These are phyloP conservation scores for Ganoderma lingzhi DNA, from an alignment of 1,284 basidiomycete genomes.

Conservation along the genomic window DNA sequence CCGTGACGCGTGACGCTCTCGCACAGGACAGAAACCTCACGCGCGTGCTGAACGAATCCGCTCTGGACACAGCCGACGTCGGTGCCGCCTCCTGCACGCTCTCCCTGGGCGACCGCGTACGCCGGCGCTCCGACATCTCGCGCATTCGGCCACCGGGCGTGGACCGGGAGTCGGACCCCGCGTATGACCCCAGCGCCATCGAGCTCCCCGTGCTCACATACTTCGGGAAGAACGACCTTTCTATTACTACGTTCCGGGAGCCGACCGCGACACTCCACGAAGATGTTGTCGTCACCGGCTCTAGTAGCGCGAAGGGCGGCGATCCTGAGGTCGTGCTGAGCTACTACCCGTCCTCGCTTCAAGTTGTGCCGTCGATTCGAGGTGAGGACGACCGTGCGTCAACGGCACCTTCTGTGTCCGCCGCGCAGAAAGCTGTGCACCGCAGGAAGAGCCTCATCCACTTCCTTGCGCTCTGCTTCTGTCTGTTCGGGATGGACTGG, in stretches of 20 bases:
- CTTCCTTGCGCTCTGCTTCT: slow-evolving; percentile 45
- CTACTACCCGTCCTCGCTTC: slow-evolving; percentile 26
- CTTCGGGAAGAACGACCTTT: neutral
- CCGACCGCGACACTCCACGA: slow-evolving; percentile 12
- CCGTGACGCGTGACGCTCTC: neutral
- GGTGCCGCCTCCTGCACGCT: slow-evolving; percentile 23
- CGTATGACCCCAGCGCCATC: slow-evolving; percentile 28
- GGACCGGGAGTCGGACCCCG: slow-evolving; percentile 20
- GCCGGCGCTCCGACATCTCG: slow-evolving; percentile 35
- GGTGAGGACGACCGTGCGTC: slow-evolving; percentile 40
- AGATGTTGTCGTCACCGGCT: neutral
- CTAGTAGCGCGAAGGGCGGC: neutral
- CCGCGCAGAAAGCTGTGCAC: slow-evolving; percentile 27
- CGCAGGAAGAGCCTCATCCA: slow-evolving; percentile 37
- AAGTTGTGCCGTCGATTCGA: slow-evolving; percentile 39
- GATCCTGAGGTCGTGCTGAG: slow-evolving; percentile 31
- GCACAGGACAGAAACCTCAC: neutral
- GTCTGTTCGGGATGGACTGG: slow-evolving; percentile 59
- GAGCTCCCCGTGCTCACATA: slow-evolving; percentile 31
- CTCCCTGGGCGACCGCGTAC: slow-evolving; percentile 32
- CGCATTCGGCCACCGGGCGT: slow-evolving; percentile 25
- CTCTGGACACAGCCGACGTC: slow-evolving; percentile 28
- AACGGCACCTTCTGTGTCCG: slow-evolving; percentile 17
- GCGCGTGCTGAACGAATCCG: slow-evolving; percentile 19
- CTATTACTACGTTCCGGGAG: neutral